These are phyloP conservation scores for Laetiporus sulphureus DNA, from an alignment of 1,284 basidiomycete species.

Conservation along the genomic window DNA sequence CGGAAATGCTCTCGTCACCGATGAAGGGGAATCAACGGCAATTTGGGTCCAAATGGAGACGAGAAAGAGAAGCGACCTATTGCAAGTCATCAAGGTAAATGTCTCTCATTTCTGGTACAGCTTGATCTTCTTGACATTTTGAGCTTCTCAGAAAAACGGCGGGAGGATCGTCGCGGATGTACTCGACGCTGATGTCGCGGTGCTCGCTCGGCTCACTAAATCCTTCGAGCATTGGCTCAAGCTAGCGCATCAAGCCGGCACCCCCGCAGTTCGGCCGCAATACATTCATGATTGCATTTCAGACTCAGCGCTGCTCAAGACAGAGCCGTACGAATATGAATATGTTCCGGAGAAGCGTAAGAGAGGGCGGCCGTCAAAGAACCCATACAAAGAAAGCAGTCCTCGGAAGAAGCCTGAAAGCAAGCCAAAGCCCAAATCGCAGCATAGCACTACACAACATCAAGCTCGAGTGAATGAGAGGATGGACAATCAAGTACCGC, in stretches of 20 bases:
- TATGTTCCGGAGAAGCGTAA: conserved; percentile 12
- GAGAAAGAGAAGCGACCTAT: conserved; percentile 17
- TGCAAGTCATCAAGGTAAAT: conserved; percentile 18
- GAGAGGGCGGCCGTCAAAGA: conserved; percentile 12
- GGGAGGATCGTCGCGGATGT: conserved; percentile 47
- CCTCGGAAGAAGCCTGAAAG: conserved; percentile 4
- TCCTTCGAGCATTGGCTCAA: conserved; percentile 41
- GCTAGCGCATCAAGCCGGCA: conserved; percentile 27
- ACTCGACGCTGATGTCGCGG: conserved; percentile 48
- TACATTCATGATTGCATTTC: conserved; percentile 53
- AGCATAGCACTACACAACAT: too few relatives aligned
- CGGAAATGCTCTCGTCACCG: conserved; percentile 12
- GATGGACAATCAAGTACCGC: too few relatives aligned
- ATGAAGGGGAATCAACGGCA: conserved; percentile 11
- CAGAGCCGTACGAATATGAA: conserved; percentile 29
- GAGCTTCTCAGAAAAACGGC: conserved; percentile 46
- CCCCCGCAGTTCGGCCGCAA: conserved; percentile 37
- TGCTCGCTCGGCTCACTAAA: conserved; percentile 44
- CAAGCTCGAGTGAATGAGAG: too few relatives aligned
- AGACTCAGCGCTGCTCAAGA: conserved; percentile 37
- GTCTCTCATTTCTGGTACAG: not conserved
- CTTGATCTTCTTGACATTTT: not conserved
- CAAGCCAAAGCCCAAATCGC: too few relatives aligned
- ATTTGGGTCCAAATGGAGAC: conserved; percentile 24
- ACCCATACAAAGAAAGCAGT: not conserved